Base-by-base conservation (phyloP, 2,329 filamentous ascomycete genomes). In the Penicillium sp. region DNA sequence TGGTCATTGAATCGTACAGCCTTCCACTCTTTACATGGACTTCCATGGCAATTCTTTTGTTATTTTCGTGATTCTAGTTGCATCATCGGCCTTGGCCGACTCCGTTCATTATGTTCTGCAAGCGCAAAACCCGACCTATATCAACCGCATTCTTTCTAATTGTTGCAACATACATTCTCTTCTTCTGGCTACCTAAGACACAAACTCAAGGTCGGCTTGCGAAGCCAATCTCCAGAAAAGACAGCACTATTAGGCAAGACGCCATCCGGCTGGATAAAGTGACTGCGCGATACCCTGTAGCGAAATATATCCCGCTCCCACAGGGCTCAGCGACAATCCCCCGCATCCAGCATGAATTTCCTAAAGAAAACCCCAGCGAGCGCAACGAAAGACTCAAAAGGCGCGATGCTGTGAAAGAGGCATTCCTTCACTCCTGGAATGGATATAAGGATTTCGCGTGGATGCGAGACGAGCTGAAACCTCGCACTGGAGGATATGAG, bases 401-500 rank as follows among this genome's bases (percentile, higher is more conserved):
- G 52, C 80, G 86, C 51, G 73, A 76, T 5, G 76, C 79, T 36
- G 85, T 97, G 61, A 89, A 85, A 66, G 76, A 80, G 11, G 87
- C 90, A 41, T 88, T 93, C 67, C 73, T 80, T 60, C 84, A 85
- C 59, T 83, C 89, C 0, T 97, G 93, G 92, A 73, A 77, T 10
- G 89, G 88, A 36, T 99, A 97, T 72, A 87, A 80, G 64, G 77
- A 83, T 48, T 79, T 86, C 63, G 92, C 91, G 11, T 95, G 88
- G 83, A 79, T 85, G 60, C 87, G 91, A 58, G 93, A 99, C 65
- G 93, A 97, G 72, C 74, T 97, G 12, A 79, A 74, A 18, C 93
- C 93, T 1, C 75, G 91, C 5, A 81, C 81, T 47, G 84, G 84
- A 34, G 73, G 73, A 12, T 81, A 77, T 56, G 80, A 81, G n/a